These are phyloP conservation scores for Mycena pura DNA, from an alignment of 768 basidiomycete genomes.

Conservation along the genomic window DNA sequence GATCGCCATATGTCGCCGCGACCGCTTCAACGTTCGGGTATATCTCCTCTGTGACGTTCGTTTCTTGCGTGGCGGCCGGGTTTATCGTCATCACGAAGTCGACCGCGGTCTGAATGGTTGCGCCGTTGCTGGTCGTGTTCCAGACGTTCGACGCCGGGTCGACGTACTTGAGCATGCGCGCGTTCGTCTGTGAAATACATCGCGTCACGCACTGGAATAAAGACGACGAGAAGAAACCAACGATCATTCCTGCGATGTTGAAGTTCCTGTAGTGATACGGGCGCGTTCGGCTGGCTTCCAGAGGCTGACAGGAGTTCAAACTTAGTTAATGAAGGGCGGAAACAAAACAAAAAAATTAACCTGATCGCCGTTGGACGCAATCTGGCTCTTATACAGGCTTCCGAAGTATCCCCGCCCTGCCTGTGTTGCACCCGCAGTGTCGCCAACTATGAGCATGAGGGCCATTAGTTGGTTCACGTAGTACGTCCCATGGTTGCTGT, in stretches of 20 bases:
- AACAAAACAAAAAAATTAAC: slow-evolving; percentile 42
- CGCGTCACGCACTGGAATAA: not conserved
- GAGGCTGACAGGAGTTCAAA: slow-evolving; percentile 45
- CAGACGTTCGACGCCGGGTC: slow-evolving; percentile 52
- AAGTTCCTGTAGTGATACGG: slow-evolving; percentile 75
- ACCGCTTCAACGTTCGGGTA: slow-evolving; percentile 65
- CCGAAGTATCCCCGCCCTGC: slow-evolving; percentile 58
- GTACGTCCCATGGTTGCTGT: slow-evolving; percentile 72
- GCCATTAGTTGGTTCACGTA: slow-evolving; percentile 67
- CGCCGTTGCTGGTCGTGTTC: slow-evolving; percentile 55
- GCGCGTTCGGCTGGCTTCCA: slow-evolving; percentile 64
- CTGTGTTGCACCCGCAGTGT: slow-evolving; percentile 54
- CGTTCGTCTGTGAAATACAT: slow-evolving; percentile 60
- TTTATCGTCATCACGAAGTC: slow-evolving; percentile 63
- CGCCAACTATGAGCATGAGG: slow-evolving; percentile 59
- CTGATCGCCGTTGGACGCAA: slow-evolving; percentile 63
- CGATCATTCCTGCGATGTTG: slow-evolving; percentile 76
- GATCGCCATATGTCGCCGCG: slow-evolving; percentile 64
- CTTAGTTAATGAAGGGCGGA: not conserved
- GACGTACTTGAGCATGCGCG: slow-evolving; percentile 55
- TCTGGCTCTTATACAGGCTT: slow-evolving; percentile 56
- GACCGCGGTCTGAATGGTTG: slow-evolving; percentile 65
- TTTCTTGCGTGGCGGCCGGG: slow-evolving; percentile 39
- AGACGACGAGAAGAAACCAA: slow-evolving; percentile 35
- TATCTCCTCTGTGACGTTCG: slow-evolving; percentile 53